Conservation (phyloP, 257 asterid species). For the Fraxinus americana region DNA sequence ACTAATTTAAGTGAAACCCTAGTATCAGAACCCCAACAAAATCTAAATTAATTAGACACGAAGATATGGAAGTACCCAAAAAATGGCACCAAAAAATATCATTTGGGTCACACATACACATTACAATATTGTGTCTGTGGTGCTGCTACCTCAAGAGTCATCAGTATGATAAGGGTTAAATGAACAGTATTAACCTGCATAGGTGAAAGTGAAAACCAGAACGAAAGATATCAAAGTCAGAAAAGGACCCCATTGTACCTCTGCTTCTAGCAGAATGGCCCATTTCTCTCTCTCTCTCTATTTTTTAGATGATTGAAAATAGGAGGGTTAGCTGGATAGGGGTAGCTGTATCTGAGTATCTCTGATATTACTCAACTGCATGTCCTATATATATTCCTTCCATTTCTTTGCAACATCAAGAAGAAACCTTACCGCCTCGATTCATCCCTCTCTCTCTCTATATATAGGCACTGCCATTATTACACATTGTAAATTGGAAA, state of each 20-base stretch:
- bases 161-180: constrained; percentile 33
- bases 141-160: neutral
- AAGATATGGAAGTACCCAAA: constrained; percentile 19
- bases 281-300: constrained; percentile 35
- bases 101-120: constrained; percentile 22
- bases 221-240: constrained; percentile 19
- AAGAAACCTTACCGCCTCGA: neutral
- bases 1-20: neutral
- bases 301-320: neutral
- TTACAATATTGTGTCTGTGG: neutral
- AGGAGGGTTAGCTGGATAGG: neutral
- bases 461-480: neutral
- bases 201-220: constrained; percentile 38
- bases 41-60: neutral
- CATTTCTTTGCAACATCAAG: constrained; percentile 27
- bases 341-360: neutral
- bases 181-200: constrained; percentile 35
- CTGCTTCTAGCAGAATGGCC: constrained; percentile 41
- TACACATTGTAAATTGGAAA: neutral
- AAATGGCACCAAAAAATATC: constrained; percentile 15
- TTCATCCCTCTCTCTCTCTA: neutral
- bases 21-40: neutral
- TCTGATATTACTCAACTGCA: neutral
- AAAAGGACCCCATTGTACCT: constrained; percentile 43
- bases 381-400: constrained; percentile 37